phyloP scores from a whole-genome alignment of 305 asterid genomes.

The Solanum hybrid region DNA sequence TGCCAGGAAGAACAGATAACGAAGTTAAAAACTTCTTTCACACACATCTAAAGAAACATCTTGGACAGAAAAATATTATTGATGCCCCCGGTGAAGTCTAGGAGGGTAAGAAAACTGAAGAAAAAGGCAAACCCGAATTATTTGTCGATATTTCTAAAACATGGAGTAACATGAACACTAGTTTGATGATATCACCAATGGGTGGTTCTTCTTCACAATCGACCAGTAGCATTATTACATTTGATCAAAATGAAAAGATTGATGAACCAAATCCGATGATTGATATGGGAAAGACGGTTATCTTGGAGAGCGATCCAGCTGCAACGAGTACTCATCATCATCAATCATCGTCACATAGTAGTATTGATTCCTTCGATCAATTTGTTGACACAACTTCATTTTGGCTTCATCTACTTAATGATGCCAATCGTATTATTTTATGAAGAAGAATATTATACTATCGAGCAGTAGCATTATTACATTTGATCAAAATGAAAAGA shows the following conservation, averaged over 20 bases:
- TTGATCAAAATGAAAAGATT: too few species aligned
- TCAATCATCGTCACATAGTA: too few species aligned
- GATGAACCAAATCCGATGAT: too few species aligned
- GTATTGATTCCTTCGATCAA: not conserved
- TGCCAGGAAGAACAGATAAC: not conserved
- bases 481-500: not conserved
- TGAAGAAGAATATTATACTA: not conserved
- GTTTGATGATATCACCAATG: not conserved
- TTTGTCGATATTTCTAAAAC: not conserved
- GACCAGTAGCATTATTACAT: too few species aligned
- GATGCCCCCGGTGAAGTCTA: not conserved
- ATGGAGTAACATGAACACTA: not conserved
- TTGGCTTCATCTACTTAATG: not conserved
- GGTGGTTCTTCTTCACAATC: not conserved
- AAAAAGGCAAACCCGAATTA: not conserved
- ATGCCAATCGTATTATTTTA: not conserved
- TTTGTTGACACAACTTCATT: not conserved
- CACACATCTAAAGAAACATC: constrained; percentile 2
- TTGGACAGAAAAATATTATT: not conserved
- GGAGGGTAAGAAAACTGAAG: not conserved
- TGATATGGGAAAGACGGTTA: too few species aligned
- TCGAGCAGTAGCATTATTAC: not conserved
- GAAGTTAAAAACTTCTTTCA: constrained; percentile 6
- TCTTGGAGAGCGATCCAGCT: too few species aligned
- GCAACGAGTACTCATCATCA: too few species aligned